Evolutionary conservation across 2,329 filamentous ascomycete genomes (phyloP), one percentile per base, ranked within the genome.

Genomic region (Amphichorda felina): DNA sequence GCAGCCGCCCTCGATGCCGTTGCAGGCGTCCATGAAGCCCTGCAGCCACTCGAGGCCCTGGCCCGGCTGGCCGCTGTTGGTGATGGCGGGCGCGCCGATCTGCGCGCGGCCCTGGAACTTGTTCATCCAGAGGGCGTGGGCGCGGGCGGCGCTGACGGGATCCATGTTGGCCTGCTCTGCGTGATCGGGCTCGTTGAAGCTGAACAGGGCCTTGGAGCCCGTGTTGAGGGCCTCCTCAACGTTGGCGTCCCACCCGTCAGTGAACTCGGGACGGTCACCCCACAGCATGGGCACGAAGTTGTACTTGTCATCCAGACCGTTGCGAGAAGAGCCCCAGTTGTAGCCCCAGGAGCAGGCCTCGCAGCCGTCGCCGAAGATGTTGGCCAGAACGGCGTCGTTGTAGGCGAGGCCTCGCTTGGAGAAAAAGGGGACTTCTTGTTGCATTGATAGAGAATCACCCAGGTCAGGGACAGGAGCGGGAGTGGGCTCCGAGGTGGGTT

Each of bases 111-210:
- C 64, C n/a, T 55, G 45, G 51, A 68, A 76, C 16, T 63, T 62
- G 59, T 70, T 68, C 61, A 81, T 64, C 53, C 61, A 63, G 49
- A 65, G 44, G 37, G 63, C 66, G 56, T 75, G 75, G 19, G 55
- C 56, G 2, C 51, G 27, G n/a, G 73, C 75, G 27, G 75, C 75
- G 2, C 48, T 51, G 5, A 46, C 46, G n/a, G 74, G 59, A 18
- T 56, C 53, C 51, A 80, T 51, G 61, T 78, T 72, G 46, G 74
- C 61, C 59, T 83, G 78, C n/a, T 51, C 50, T 10, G 45, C 44
- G 42, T 68, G 67, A 54, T 85, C 80, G 31, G 75, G 75, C 65
- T 85, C 79, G 66, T 85, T 85, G 70, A 82, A 82, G 54, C 68
- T 66, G 49, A 83, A 66, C 37, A 83, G 54, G 46, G 67, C 63